Base-by-base conservation (phyloP, 2,329 filamentous ascomycete genomes). In the Ophiosphaerella narmari region DNA sequence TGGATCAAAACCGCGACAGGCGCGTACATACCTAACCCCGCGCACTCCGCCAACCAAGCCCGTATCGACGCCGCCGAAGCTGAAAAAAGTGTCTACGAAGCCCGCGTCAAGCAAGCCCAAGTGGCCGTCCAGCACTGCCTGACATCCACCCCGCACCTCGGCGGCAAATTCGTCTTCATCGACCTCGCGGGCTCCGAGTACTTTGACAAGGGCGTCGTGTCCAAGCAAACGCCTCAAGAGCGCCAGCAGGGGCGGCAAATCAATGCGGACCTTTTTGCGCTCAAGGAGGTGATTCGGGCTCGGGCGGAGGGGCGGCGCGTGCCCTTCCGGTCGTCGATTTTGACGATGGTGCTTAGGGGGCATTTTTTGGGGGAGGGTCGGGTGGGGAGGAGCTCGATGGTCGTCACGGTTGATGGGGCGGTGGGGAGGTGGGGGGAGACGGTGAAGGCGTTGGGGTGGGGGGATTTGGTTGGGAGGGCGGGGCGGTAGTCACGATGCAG, bases 211-310 rank as follows among this genome's bases (percentile, higher is more conserved):
- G 34, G 38, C 16, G 5, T 7, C 5, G 32, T 13, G 31, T 38
- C 51, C 1, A 72, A 67, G 39, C 72, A 71, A 50, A 74, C 68
- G 0, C 54, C 67, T 0, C 70, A 77, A 40, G 77, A 78, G 50
- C 67, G 66, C 11, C 71, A 73, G 41, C 67, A 78, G 55, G 72
- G 75, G 0, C 57, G 73, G 7, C 75, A 79, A 56, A 78, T 79
- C 49, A 80, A 79, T 31, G 70, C 72, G 0, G 77, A 78, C 55
- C 63, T 78, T 5, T 68, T 80, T 7, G 72, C 76, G 0, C 56
- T 79, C 41, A 78, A 79, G 50, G 75, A 78, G 45, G 77, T 79
- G 4, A 77, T 79, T n/a, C 65, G 77, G 1, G 75, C 77, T 1
- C 67, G 73, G 45, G 62, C 74, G 0, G 47, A 45, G 18, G 64